Conservation (phyloP, 176 grass and related monocot genomes). For the Rhynchospora pubera region DNA sequence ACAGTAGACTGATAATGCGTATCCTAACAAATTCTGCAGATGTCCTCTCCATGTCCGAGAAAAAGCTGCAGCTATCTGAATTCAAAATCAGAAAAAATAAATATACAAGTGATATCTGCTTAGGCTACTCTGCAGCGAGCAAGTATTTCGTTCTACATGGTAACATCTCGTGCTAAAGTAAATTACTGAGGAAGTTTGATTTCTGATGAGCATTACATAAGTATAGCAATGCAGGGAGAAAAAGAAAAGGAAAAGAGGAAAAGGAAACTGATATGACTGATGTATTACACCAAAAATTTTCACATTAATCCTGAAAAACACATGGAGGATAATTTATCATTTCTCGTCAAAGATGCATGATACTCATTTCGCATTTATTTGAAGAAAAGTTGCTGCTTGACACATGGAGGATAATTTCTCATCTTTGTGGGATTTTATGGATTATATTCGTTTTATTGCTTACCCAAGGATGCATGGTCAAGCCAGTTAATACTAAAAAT, state of each 20-base stretch:
- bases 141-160: neutral
- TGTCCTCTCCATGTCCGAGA: conserved; percentile 97
- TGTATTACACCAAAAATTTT: neutral
- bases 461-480: neutral
- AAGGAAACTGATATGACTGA: neutral
- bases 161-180: neutral
- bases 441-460: neutral
- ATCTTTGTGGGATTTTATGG: neutral
- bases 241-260: neutral
- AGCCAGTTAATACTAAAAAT: neutral
- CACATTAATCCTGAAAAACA: neutral
- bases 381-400: neutral
- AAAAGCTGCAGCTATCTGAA: conserved; percentile 84
- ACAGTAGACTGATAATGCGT: conserved; percentile 93
- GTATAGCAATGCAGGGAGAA: neutral
- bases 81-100: conserved; percentile 14
- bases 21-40: conserved; percentile 96
- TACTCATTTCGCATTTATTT: neutral
- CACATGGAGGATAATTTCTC: neutral
- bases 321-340: too few species aligned
- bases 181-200: neutral
- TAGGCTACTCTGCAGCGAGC: neutral
- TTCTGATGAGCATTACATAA: neutral
- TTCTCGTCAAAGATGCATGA: neutral
- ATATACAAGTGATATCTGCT: neutral